These are phyloP conservation scores for Hyphopichia homilentoma DNA, from an alignment of 805 yeast species.

Conservation along the genomic window DNA sequence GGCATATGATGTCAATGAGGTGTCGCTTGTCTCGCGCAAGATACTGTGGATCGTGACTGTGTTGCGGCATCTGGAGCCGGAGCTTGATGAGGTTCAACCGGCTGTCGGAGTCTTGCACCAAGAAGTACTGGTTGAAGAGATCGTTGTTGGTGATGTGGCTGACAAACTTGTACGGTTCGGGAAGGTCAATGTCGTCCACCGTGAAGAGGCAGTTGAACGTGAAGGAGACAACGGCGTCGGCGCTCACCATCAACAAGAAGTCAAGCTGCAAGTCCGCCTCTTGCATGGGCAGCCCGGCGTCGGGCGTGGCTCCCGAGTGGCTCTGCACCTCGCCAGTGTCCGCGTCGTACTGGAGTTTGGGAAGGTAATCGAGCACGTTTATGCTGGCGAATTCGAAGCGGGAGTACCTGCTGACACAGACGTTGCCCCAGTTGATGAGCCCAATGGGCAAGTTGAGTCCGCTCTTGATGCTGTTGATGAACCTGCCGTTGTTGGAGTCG, in stretches of 20 bases:
- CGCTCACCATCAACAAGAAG: conserved; percentile 23
- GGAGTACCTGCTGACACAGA: background rate
- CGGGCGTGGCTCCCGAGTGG: background rate
- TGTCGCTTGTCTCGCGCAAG: conserved; percentile 7
- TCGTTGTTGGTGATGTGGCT: conserved; percentile 17
- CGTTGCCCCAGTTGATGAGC: conserved; percentile 12
- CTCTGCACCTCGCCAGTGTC: conserved; percentile 8
- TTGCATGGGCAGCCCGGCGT: conserved; percentile 3
- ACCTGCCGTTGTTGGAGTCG: conserved; percentile 45
- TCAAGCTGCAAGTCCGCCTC: conserved; percentile 9
- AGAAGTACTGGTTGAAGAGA: conserved; percentile 24
- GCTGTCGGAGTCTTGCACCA: conserved; percentile 11
- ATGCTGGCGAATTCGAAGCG: conserved; percentile 20
- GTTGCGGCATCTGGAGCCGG: conserved; percentile 9
- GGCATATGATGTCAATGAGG: conserved; percentile 18
- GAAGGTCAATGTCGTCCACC: conserved; percentile 20
- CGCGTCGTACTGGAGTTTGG: conserved; percentile 21
- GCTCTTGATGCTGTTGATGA: conserved; percentile 20
- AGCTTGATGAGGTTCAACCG: conserved; percentile 12
- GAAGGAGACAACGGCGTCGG: conserved; percentile 17
- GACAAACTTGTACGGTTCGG: conserved; percentile 10
- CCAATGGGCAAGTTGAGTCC: conserved; percentile 9
- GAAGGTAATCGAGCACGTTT: conserved; percentile 29
- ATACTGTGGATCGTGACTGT: background rate
- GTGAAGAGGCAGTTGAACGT: conserved; percentile 31